Base-by-base conservation (phyloP, 176 grass and related monocot genomes). In the Pontederia paniculata region DNA sequence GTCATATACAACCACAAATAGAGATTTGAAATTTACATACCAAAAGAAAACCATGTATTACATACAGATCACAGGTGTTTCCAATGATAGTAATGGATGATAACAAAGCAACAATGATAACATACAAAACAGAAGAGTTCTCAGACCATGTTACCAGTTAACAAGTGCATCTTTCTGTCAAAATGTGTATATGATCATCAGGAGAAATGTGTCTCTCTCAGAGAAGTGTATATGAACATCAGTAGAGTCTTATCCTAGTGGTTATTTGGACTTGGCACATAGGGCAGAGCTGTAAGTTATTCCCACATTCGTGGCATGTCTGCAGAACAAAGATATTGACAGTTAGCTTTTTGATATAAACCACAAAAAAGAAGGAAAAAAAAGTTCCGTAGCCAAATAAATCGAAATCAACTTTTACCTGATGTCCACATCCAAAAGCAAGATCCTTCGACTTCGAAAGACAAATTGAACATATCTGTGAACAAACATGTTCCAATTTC, bases 351-450 rank as follows among this genome's bases (percentile, higher is more conserved):
- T n/a, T n/a, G n/a, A n/a, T n/a, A n/a, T n/a, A n/a, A n/a, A n/a
- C n/a, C n/a, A n/a, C 0, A 21, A 43, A 45, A 45, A 21, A 55
- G 21, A 2, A 23, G 51, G 41, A 59, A 51, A 53, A 17, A n/a
- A n/a, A 44, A 12, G 2, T 31, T 31, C 0, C 9, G n/a, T 8
- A 58, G 23, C 18, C 20, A 57, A 1, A 21, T 54, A 76, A 22
- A 58, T 57, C n/a, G 43, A 42, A 54, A 10, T 70, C 4, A 44
- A 64, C 68, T 69, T 18, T 44, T 45, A 97, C 93, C 86, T 91
- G 93, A 71, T 97, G 93, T 51, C 93, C 93, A 61, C 93, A 97
- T 71, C 93, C 93, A 75, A 97, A 97, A 31, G 93, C 93, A 12
- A 85, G 76, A 73, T 97, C 93, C 72, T 97, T 97, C 4, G 83